Evolutionary conservation across 768 basidiomycete species (phyloP).

Genomic region (Dioszegia crocea): DNA sequence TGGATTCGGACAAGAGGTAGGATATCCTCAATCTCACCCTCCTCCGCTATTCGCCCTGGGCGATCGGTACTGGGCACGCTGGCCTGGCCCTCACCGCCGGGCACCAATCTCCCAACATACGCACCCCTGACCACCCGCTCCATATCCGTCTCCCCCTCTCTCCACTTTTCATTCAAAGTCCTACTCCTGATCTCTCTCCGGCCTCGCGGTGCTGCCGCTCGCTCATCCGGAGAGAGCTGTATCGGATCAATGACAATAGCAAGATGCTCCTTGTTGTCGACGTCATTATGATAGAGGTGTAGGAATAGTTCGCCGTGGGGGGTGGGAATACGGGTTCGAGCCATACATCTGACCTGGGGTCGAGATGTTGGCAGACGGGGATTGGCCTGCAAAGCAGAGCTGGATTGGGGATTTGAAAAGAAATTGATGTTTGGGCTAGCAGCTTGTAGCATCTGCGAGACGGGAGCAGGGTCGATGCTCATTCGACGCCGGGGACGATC

Average conservation of each 20-base stretch:
- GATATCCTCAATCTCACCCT: constrained; percentile 50
- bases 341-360: constrained; percentile 86
- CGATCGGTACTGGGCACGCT: constrained; percentile 13
- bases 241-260: constrained; percentile 90
- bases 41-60: constrained; percentile 4
- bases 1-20: constrained; percentile 89
- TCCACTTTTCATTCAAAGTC: constrained; percentile 79
- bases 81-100: constrained; percentile 29
- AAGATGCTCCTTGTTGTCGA: constrained; percentile 89
- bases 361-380: not conserved
- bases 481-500: constrained; percentile 32
- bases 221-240: constrained; percentile 58
- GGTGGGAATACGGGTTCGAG: constrained; percentile 93
- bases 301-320: constrained; percentile 89
- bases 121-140: constrained; percentile 91
- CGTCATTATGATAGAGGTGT: constrained; percentile 89
- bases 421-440: constrained; percentile 23
- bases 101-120: constrained; percentile 67
- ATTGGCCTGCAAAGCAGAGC: not conserved
- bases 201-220: constrained; percentile 31
- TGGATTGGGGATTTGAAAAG: constrained; percentile 8
- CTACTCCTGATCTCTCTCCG: constrained; percentile 69
- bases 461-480: constrained; percentile 42
- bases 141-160: constrained; percentile 78
- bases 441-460: constrained; percentile 35